Evolutionary conservation across 176 grass and related monocot species (phyloP).

Genomic region (Alloteropsis semialata): DNA sequence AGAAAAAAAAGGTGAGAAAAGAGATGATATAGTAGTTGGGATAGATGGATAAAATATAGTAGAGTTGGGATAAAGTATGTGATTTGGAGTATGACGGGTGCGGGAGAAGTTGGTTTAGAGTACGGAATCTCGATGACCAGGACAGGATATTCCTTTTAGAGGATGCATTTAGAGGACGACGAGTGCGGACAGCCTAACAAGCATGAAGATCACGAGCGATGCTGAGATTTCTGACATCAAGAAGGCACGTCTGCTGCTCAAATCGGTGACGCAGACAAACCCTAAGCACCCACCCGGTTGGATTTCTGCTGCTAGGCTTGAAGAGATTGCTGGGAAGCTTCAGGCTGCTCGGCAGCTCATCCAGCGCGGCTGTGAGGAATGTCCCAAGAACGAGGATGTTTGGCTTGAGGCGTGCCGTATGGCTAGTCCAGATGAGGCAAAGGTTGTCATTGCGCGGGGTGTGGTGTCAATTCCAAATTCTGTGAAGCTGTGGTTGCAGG

Average conservation of each 20-base stretch:
- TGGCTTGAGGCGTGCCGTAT: conserved; percentile 88
- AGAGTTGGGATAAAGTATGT: too few species aligned
- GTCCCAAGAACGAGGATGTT: conserved; percentile 93
- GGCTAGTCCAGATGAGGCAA: conserved; percentile 83
- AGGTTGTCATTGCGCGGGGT: conserved; percentile 84
- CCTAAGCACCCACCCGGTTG: conserved; percentile 94
- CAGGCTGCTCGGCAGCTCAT: conserved; percentile 78
- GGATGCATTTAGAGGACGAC: too few species aligned
- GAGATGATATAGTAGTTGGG: too few species aligned
- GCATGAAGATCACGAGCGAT: conserved; percentile 97
- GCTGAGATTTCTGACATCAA: conserved; percentile 97
- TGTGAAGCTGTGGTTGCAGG: conserved; percentile 92
- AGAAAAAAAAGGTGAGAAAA: too few species aligned
- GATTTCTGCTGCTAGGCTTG: conserved; percentile 91
- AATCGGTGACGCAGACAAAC: conserved; percentile 90
- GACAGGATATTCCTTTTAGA: too few species aligned
- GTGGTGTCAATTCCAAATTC: conserved; percentile 86
- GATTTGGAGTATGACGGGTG: too few species aligned
- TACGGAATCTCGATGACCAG: too few species aligned
- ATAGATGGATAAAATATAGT: too few species aligned
- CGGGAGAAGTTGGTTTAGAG: too few species aligned
- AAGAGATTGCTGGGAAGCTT: conserved; percentile 88
- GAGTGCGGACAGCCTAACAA: conserved; percentile 77
- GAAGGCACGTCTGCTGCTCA: conserved; percentile 78
- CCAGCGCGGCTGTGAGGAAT: conserved; percentile 87